Conservation (phyloP, 441 rosid species). For the Breynia disticha region DNA sequence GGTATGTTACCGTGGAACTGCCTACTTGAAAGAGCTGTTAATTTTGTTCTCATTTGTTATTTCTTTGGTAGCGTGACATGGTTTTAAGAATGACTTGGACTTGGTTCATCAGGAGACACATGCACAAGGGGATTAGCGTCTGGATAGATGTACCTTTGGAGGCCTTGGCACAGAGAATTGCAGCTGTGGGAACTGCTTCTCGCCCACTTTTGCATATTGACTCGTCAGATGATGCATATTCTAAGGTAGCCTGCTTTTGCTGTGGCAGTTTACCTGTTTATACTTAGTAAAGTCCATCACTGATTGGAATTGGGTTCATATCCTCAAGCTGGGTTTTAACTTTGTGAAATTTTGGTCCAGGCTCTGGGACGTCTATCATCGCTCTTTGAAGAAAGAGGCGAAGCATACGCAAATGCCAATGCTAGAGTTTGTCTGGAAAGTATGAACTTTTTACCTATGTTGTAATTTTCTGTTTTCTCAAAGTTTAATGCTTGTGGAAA, state of each 20-base stretch:
- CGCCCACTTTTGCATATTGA: slow-evolving; percentile 76
- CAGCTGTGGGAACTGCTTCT: slow-evolving; percentile 78
- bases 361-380: slow-evolving; percentile 54
- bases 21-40: not conserved
- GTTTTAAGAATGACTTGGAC: not conserved
- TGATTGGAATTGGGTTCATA: not conserved
- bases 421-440: slow-evolving; percentile 69
- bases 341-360: slow-evolving; percentile 19
- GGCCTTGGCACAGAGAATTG: slow-evolving; percentile 78
- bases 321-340: not conserved
- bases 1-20: slow-evolving; percentile 28
- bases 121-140: slow-evolving; percentile 71
- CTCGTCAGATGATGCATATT: slow-evolving; percentile 62
- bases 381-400: slow-evolving; percentile 54
- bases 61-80: not conserved
- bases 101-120: slow-evolving; percentile 46
- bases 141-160: slow-evolving; percentile 94
- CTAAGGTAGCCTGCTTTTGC: slow-evolving; percentile 30
- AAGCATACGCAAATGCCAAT: slow-evolving; percentile 54
- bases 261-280: not conserved
- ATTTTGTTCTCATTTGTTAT: not conserved
- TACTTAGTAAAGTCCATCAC: not conserved
- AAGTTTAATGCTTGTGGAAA: not conserved
- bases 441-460: slow-evolving; percentile 16
- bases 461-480: not conserved